Evolutionary conservation across 768 basidiomycete genomes (phyloP).

Genomic region (Hypholoma fasciculare): DNA sequence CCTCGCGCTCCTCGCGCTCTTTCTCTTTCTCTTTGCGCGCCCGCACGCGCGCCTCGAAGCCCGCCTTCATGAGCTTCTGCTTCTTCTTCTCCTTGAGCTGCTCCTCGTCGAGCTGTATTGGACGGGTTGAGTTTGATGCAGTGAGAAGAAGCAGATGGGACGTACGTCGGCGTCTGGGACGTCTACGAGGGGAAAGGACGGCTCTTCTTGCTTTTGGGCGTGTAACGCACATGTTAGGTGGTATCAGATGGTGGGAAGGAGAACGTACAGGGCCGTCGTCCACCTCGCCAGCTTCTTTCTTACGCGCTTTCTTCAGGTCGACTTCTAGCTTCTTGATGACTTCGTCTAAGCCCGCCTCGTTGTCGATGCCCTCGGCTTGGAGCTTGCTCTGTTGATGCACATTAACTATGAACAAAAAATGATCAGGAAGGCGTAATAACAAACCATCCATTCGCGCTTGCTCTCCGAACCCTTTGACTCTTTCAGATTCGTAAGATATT

Average conservation of each 20-base stretch:
- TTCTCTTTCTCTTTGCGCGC: constrained; percentile 85
- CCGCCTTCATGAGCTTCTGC: constrained; percentile 91
- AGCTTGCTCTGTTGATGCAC: constrained; percentile 47
- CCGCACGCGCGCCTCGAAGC: constrained; percentile 87
- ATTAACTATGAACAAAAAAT: neutral
- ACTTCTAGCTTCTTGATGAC: constrained; percentile 84
- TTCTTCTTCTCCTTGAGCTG: constrained; percentile 92
- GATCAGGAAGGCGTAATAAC: constrained; percentile 16
- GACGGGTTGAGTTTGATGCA: neutral
- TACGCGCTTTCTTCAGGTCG: constrained; percentile 73
- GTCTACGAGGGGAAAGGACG: constrained; percentile 89
- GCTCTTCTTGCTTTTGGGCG: constrained; percentile 60
- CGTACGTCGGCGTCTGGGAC: constrained; percentile 84
- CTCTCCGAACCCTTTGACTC: constrained; percentile 59
- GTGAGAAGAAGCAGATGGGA: neutral
- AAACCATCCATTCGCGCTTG: constrained; percentile 77
- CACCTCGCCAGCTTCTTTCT: constrained; percentile 69
- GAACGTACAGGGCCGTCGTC: constrained; percentile 60
- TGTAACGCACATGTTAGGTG: neutral
- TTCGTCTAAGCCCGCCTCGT: constrained; percentile 77
- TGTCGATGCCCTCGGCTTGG: constrained; percentile 69
- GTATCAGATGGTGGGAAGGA: neutral
- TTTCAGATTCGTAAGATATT: constrained; percentile 61
- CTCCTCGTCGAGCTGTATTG: constrained; percentile 78
- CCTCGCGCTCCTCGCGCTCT: constrained; percentile 75